phyloP scores from a whole-genome alignment of 345 rosid genomes.

The Rubroshorea leprosula region DNA sequence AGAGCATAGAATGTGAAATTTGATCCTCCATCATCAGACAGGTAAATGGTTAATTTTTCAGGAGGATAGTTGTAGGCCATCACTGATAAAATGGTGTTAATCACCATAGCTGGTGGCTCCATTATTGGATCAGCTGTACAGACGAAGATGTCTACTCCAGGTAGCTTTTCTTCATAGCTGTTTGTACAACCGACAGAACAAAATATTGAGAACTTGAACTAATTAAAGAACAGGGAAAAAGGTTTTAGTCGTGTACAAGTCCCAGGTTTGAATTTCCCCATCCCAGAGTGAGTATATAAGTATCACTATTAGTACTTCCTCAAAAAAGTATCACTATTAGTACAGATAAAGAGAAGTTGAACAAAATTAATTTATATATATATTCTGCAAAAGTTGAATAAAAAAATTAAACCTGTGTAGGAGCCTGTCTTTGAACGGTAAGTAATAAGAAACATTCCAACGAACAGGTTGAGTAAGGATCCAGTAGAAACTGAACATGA shows the following conservation, averaged over 20 bases:
- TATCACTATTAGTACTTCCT: too few species aligned
- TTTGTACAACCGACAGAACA: too few species aligned
- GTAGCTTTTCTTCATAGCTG: constrained; percentile 28
- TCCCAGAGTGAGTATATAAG: too few species aligned
- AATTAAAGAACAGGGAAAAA: too few species aligned
- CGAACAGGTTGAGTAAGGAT: constrained; percentile 39
- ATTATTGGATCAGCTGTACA: constrained; percentile 66
- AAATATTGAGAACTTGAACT: too few species aligned
- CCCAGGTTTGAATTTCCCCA: too few species aligned
- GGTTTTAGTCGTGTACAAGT: too few species aligned
- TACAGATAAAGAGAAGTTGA: too few species aligned
- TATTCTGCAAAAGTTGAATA: too few species aligned
- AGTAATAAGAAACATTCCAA: constrained; percentile 29
- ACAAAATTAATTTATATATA: too few species aligned
- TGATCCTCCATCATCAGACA: constrained; percentile 71
- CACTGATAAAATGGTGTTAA: constrained; percentile 59
- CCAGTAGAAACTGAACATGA: constrained; percentile 49
- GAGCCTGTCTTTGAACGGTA: constrained; percentile 37
- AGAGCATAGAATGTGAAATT: constrained; percentile 53
- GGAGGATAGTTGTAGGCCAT: constrained; percentile 55
- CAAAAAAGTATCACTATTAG: too few species aligned
- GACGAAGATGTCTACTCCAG: constrained; percentile 57
- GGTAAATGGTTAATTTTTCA: constrained; percentile 47
- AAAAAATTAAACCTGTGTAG: constrained; percentile 29
- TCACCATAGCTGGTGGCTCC: constrained; percentile 75